Evolutionary conservation across 495 filamentous ascomycete genomes (phyloP), one percentile per base, ranked within the genome.

Genomic region (Neurospora sp.): DNA sequence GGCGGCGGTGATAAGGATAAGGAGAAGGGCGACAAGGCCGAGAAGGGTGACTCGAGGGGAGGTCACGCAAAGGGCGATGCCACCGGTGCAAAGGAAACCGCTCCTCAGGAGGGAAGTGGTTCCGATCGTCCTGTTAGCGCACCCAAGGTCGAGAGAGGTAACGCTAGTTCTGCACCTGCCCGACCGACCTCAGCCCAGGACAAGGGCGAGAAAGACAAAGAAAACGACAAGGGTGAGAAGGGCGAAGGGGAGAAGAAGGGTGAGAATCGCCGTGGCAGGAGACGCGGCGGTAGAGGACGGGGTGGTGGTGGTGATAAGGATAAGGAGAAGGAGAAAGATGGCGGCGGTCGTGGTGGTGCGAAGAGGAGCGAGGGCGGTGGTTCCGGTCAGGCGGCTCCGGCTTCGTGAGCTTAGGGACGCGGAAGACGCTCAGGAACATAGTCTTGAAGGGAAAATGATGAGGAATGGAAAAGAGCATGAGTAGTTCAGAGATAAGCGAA

Each of bases 231-330:
- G 18, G 40, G 53, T 16, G 53, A 61, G 27, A 61, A 73, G n/a
- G 41, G 41, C 40, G 39, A 72, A 16, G 31, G 40, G 2, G 53
- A 41, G 3, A 74, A 69, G 38, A 48, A 73, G 5, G 73, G 73
- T 16, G 71, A 46, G 12, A 72, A 77, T 35, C 75, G 75, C 14
- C 75, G 78, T 5, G 75, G 77, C 9, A 75, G 73, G 18, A 71
- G 79, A 39, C 74, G 78, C 6, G 72, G 73, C 31, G 73, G 73
- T 3, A 72, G 71, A 59, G 73, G 73, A 12, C 75, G 75, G 37
- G 73, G 75, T 2, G 69, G 69, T 48, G 68, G 72, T 20, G 46
- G 41, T 1, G 46, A 59, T 11, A 73, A 73, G 74, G 73, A 70
- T 12, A 40, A 40, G 31, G 74, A 72, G 70, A 76, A 74, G n/a